Evolutionary conservation across 2,329 filamentous ascomycete species (phyloP).

Genomic region (Rachicladosporium sp.): DNA sequence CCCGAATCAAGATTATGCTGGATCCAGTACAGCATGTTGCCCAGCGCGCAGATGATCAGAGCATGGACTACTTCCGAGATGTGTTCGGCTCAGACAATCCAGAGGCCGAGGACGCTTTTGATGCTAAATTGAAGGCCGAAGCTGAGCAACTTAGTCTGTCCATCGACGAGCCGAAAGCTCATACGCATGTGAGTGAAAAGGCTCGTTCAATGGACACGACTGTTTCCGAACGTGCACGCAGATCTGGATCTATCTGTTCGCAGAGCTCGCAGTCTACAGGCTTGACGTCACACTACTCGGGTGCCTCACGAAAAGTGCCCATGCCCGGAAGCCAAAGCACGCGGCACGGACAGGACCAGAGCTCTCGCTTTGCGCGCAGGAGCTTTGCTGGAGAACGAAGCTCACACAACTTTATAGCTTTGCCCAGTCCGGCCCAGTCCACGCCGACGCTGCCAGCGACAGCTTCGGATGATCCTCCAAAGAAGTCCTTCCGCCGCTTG

Average conservation of each 20-base stretch:
- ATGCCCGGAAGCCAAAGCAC: conserved; percentile 7
- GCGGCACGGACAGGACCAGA: conserved; percentile 23
- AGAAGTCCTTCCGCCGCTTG: conserved; percentile 21
- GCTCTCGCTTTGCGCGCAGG: conserved; percentile 19
- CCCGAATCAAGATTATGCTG: conserved; percentile 1
- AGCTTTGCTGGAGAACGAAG: conserved; percentile 11
- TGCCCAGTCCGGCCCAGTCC: conserved; percentile 18
- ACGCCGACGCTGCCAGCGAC: conserved; percentile 21
- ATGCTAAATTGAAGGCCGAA: conserved; percentile 14
- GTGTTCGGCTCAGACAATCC: conserved; percentile 18
- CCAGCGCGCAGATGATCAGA: conserved; percentile 1
- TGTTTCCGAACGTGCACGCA: conserved; percentile 10
- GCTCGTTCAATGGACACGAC: conserved; percentile 8
- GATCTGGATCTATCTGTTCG: conserved; percentile 22
- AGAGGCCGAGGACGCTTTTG: conserved; percentile 19
- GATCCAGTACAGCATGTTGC: conserved; percentile 1
- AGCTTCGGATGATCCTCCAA: conserved; percentile 17
- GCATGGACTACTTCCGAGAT: conserved; percentile 7
- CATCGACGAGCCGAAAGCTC: conserved; percentile 3
- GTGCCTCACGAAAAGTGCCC: conserved; percentile 17
- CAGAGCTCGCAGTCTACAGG: conserved; percentile 23
- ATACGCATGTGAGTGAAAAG: conserved; percentile 4
- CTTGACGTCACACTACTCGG: conserved; percentile 21
- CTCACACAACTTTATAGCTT: conserved; percentile 19
- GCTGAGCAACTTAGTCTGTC: conserved; percentile 19